phyloP scores from a whole-genome alignment of 164 flowering plant species.

The Tinospora cordifolia region DNA sequence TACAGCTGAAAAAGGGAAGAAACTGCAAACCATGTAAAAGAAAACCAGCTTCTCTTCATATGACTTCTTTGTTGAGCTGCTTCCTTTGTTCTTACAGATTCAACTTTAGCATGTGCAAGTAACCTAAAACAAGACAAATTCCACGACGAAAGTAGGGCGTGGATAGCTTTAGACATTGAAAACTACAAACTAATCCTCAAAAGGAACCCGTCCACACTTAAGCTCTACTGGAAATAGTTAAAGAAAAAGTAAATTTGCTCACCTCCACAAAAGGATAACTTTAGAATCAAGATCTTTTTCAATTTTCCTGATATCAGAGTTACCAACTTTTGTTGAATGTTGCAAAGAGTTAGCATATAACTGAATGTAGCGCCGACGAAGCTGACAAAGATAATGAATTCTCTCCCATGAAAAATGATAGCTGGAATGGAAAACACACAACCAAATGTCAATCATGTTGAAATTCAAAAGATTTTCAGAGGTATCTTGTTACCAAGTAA shows the following conservation, averaged over 20 bases:
- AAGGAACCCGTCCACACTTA: background rate
- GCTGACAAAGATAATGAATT: slow-evolving; percentile 64
- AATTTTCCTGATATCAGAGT: slow-evolving; percentile 56
- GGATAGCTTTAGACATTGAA: background rate
- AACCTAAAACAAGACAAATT: slow-evolving; percentile 45
- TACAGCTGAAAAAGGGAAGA: background rate
- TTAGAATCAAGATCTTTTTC: slow-evolving; percentile 90
- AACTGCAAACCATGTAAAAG: slow-evolving; percentile 65
- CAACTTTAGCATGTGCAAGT: slow-evolving; percentile 97
- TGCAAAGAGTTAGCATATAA: slow-evolving; percentile 73
- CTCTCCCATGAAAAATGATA: slow-evolving; percentile 87
- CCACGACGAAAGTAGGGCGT: slow-evolving; percentile 2
- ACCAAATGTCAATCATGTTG: slow-evolving; percentile 9
- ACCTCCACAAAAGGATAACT: slow-evolving; percentile 98
- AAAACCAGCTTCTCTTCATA: slow-evolving; percentile 74
- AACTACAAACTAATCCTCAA: background rate
- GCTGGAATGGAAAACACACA: slow-evolving; percentile 35
- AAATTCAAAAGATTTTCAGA: background rate
- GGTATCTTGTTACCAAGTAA: background rate
- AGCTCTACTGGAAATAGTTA: background rate
- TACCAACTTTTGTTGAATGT: slow-evolving; percentile 37
- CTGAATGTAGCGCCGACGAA: slow-evolving; percentile 83
- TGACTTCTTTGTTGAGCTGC: slow-evolving; percentile 63
- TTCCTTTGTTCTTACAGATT: slow-evolving; percentile 78
- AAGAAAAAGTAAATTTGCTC: slow-evolving; percentile 3